These are phyloP conservation scores for Eremothecium sinecaudum DNA, from an alignment of 1,139 yeast genomes.

Conservation along the genomic window DNA sequence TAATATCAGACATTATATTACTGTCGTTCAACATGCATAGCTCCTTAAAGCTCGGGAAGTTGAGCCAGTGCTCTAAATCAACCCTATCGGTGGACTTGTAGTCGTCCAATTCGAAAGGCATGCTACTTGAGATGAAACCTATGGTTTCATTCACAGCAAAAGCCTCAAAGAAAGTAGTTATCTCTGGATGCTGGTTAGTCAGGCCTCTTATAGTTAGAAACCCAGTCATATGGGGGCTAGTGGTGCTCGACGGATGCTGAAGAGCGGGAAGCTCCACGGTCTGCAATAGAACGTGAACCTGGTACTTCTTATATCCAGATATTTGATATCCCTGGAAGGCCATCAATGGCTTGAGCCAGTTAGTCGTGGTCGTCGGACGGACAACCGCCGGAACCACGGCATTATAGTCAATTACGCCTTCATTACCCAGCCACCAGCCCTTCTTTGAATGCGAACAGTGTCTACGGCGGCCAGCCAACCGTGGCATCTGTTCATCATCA, in stretches of 20 bases:
- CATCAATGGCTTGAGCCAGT: slow-evolving; percentile 19
- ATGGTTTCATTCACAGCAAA: slow-evolving; percentile 63
- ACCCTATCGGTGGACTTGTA: slow-evolving; percentile 43
- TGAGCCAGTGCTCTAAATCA: slow-evolving; percentile 81
- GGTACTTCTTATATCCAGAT: slow-evolving; percentile 30
- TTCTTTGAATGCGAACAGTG: not conserved
- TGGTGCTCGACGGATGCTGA: slow-evolving; percentile 2
- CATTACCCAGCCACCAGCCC: not conserved
- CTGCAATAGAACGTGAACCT: slow-evolving; percentile 24
- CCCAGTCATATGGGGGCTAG: slow-evolving; percentile 45
- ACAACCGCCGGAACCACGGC: slow-evolving; percentile 2
- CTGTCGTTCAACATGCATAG: slow-evolving; percentile 25
- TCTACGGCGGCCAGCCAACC: not conserved
- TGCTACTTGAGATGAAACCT: slow-evolving; percentile 40
- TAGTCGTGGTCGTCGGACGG: slow-evolving; percentile 5
- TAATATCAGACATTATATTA: slow-evolving; percentile 26
- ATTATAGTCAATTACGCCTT: too few relatives aligned
- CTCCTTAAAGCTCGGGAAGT: slow-evolving; percentile 43
- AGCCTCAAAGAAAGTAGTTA: slow-evolving; percentile 80
- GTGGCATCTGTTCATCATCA: not conserved
- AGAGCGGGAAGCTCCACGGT: slow-evolving; percentile 23
- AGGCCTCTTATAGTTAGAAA: slow-evolving; percentile 72
- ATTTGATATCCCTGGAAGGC: slow-evolving; percentile 28
- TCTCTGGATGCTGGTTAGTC: slow-evolving; percentile 65
- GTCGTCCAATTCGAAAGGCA: slow-evolving; percentile 30